A percentile compares a stretch with the other conserved stretches of the same genome.
Conservation (phyloP, 2,329 filamentous ascomycete genomes). For the Chaetomium sp. region DNA sequence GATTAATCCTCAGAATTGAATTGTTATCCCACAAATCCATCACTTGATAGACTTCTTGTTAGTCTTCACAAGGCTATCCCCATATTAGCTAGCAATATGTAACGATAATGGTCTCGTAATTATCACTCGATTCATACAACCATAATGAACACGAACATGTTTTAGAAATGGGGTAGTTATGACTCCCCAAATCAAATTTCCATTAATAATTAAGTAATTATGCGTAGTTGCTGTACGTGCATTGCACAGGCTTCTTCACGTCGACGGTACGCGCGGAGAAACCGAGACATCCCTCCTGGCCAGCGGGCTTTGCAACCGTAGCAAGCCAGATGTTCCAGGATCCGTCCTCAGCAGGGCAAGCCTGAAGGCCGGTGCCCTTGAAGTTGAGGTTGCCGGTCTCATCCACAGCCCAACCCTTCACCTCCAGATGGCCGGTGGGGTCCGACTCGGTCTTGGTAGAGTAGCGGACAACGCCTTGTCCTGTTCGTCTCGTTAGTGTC, state of each 20-base stretch:
- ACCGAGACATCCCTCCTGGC: constrained; percentile 33
- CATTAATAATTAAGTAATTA: neutral
- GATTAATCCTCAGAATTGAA: no score
- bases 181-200: no score
- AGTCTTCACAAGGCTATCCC: no score
- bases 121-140: no score
- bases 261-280: constrained; percentile 30
- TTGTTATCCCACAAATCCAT: no score
- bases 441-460: constrained; percentile 36
- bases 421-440: constrained; percentile 38
- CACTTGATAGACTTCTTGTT: no score
- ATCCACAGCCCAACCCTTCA: constrained; percentile 42
- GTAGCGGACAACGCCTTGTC: constrained; percentile 49
- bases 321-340: constrained; percentile 37
- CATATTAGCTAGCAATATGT: no score
- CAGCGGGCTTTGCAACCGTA: constrained; percentile 31
- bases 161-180: no score
- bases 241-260: constrained; percentile 24
- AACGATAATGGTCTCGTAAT: no score
- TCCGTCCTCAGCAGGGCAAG: constrained; percentile 41
- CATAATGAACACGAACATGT: no score
- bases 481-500: neutral
- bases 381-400: constrained; percentile 40
- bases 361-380: constrained; percentile 35
- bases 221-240: constrained; percentile 20